These are phyloP conservation scores for Ceriops decandra DNA, from an alignment of 345 rosid genomes.

Conservation along the genomic window DNA sequence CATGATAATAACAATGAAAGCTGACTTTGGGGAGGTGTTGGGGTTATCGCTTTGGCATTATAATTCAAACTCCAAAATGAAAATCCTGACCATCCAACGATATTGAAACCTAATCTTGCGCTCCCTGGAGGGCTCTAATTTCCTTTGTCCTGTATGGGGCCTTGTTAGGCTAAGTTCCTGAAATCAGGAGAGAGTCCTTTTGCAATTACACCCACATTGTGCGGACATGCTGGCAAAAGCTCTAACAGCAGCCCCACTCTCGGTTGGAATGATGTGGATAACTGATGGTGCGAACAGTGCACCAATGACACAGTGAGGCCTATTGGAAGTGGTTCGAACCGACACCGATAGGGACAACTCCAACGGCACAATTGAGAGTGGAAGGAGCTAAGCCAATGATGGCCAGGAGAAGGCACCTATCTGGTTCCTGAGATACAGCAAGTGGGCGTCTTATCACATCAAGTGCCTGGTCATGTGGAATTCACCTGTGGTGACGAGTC, in stretches of 20 bases:
- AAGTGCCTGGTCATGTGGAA: no score
- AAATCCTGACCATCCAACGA: constrained; percentile 44
- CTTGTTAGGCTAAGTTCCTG: constrained; percentile 34
- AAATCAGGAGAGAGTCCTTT: constrained; percentile 40
- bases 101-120: constrained; percentile 24
- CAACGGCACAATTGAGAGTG: constrained; percentile 5
- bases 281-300: constrained; percentile 13
- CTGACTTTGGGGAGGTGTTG: not conserved
- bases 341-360: constrained; percentile 37
- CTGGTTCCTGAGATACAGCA: constrained; percentile 29
- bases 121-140: not conserved
- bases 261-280: constrained; percentile 47
- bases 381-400: no score
- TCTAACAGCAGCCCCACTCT: constrained; percentile 34
- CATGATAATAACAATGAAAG: constrained; percentile 11
- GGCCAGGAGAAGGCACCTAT: not conserved
- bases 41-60: no score
- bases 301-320: constrained; percentile 7
- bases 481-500: constrained; percentile 29
- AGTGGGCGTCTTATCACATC: constrained; percentile 20
- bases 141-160: constrained; percentile 21
- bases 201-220: constrained; percentile 36
- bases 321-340: constrained; percentile 25
- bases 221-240: constrained; percentile 31
- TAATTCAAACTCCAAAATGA: no score